Percentiles rank a stretch among this genome's conserved stretches.
phyloP scores from a whole-genome alignment of 495 filamentous ascomycete species.

The Letharia lupina region DNA sequence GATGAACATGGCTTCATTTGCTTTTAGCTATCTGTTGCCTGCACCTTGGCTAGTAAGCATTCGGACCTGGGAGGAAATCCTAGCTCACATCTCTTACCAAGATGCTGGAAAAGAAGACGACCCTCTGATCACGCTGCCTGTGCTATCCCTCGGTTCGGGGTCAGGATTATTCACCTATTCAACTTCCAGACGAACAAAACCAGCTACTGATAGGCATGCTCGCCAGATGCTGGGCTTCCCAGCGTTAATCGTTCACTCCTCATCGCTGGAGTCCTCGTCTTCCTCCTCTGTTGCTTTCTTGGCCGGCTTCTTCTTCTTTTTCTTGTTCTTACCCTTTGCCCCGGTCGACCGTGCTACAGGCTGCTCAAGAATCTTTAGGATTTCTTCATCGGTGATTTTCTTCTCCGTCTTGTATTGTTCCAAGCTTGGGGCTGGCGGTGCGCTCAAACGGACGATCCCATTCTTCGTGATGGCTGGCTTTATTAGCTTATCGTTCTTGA shows the following conservation, averaged over 20 bases:
- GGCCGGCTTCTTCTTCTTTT: conserved; percentile 84
- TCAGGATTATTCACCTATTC: neutral
- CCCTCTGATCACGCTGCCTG: neutral
- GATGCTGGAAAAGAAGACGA: neutral
- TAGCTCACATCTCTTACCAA: neutral
- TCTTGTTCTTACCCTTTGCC: conserved; percentile 67
- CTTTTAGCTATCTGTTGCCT: conserved; percentile 9
- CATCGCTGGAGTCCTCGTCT: conserved; percentile 46
- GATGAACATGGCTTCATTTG: neutral
- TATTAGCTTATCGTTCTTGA: conserved; percentile 11
- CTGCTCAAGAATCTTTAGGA: conserved; percentile 85
- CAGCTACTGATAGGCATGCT: neutral
- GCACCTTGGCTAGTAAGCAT: neutral
- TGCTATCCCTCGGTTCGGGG: neutral
- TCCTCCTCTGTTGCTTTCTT: conserved; percentile 52
- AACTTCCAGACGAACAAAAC: neutral
- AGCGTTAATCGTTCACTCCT: conserved; percentile 40
- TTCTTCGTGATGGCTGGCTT: conserved; percentile 92
- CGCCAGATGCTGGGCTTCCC: neutral
- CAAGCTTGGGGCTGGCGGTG: conserved; percentile 62
- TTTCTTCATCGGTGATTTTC: conserved; percentile 93
- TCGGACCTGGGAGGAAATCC: neutral
- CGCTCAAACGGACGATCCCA: conserved; percentile 75
- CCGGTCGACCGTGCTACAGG: conserved; percentile 68
- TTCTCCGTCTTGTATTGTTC: conserved; percentile 84